These are phyloP conservation scores for Rhodofomes roseus DNA, from an alignment of 1,284 basidiomycete species.

Conservation along the genomic window DNA sequence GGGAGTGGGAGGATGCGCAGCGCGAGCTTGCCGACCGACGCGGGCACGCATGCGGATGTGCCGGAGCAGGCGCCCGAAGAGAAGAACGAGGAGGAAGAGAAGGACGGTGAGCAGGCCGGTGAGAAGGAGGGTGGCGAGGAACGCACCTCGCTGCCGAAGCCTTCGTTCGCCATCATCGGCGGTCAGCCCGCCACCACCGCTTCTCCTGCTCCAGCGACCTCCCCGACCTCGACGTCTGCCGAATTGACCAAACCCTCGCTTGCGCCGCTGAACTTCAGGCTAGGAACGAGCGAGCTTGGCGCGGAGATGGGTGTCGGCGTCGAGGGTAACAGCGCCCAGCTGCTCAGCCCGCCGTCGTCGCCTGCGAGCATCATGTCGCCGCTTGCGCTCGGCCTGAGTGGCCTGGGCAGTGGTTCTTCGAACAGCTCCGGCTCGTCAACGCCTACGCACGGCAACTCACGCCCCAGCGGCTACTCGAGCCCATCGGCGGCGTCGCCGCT, in stretches of 20 bases:
- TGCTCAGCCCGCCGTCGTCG: constrained; percentile 20
- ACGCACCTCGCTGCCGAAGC: background rate
- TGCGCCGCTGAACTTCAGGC: constrained; percentile 7
- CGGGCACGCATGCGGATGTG: constrained; percentile 13
- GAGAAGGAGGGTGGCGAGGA: background rate
- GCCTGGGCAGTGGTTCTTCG: background rate
- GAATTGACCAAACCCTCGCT: background rate
- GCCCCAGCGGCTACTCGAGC: constrained; percentile 14
- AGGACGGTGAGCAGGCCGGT: constrained; percentile 1
- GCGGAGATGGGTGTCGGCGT: background rate
- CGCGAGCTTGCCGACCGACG: constrained; percentile 15
- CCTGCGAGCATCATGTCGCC: constrained; percentile 7
- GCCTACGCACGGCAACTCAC: constrained; percentile 1
- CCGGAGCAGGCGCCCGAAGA: constrained; percentile 9
- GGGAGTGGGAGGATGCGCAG: constrained; percentile 15
- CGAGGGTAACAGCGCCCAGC: constrained; percentile 6
- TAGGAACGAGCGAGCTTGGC: background rate
- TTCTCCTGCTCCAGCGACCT: background rate
- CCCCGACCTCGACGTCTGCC: background rate
- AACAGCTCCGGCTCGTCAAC: constrained; percentile 12
- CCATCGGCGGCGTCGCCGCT: constrained; percentile 16
- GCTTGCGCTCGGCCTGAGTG: background rate
- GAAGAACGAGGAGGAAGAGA: no score
- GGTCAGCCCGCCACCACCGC: constrained; percentile 7
- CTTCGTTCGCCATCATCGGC: constrained; percentile 3